Conservation (phyloP, 2,329 filamentous ascomycete genomes). For the Uncinocarpus reesii region DNA sequence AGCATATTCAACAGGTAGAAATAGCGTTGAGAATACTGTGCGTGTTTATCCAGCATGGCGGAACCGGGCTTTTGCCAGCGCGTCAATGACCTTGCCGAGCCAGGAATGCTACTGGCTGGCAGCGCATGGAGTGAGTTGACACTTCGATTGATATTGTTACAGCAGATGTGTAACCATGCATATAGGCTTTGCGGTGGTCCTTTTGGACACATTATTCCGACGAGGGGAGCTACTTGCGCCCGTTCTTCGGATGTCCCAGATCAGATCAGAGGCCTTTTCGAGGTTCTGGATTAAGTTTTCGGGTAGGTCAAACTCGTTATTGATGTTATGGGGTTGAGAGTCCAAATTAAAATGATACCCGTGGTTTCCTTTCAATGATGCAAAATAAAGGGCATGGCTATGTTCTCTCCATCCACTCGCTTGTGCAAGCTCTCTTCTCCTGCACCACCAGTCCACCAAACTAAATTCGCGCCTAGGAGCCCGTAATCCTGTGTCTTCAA, state of each 20-base stretch:
- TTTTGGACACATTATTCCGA: constrained; percentile 27
- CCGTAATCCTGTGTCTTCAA: constrained; percentile 11
- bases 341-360: no score
- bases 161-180: neutral
- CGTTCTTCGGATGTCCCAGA: constrained; percentile 22
- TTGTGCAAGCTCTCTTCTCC: neutral
- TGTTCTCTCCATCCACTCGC: no score
- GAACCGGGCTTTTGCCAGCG: constrained; percentile 7
- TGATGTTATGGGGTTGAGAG: no score
- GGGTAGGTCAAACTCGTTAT: constrained; percentile 20
- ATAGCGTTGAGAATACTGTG: no score
- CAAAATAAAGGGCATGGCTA: no score
- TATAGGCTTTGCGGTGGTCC: constrained; percentile 27
- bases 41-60: constrained; percentile 6
- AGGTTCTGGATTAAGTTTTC: constrained; percentile 34
- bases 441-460: neutral
- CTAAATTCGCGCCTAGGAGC: constrained; percentile 6
- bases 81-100: constrained; percentile 12
- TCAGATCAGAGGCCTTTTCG: constrained; percentile 34
- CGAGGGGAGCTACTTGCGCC: constrained; percentile 30
- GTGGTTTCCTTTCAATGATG: no score
- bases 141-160: neutral
- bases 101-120: constrained; percentile 11
- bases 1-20: neutral
- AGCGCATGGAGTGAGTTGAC: constrained; percentile 14